A percentile compares a stretch with the other conserved stretches of the same genome.
Evolutionary conservation across 495 filamentous ascomycete genomes (phyloP).

Genomic region (Penicillium angulare): DNA sequence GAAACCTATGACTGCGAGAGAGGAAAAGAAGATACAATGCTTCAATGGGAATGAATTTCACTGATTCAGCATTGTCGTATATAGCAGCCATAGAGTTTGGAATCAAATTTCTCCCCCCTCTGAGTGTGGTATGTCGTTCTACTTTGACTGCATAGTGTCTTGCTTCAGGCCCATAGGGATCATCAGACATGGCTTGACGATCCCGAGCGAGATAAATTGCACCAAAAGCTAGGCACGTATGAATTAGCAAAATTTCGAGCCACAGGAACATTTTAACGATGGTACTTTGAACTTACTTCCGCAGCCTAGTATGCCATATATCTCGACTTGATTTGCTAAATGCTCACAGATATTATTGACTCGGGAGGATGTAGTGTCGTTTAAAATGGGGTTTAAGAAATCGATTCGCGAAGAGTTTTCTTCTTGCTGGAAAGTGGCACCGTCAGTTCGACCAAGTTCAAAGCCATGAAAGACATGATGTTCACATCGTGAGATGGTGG

Average conservation of each 20-base stretch:
- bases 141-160: conserved; percentile 24
- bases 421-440: conserved; percentile 1
- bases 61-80: neutral
- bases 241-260: conserved; percentile 15
- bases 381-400: neutral
- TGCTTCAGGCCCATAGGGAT: neutral
- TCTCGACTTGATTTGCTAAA: conserved; percentile 5
- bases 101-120: neutral
- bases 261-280: neutral
- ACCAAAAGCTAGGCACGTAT: conserved; percentile 20
- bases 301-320: conserved; percentile 19
- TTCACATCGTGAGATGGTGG: conserved; percentile 13
- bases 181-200: neutral
- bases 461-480: conserved; percentile 1
- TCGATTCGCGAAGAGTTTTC: neutral
- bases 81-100: conserved; percentile 4
- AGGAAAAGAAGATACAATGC: conserved; percentile 23
- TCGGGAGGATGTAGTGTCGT: neutral
- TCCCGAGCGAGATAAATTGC: conserved; percentile 21
- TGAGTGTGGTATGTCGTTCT: conserved; percentile 10
- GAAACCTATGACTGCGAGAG: conserved; percentile 22
- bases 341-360: conserved; percentile 6
- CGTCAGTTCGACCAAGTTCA: conserved; percentile 3
- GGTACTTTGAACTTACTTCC: conserved; percentile 14
- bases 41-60: conserved; percentile 22